Evolutionary conservation across 2,329 filamentous ascomycete genomes (phyloP).

Genomic region (Macrophomina tecta): DNA sequence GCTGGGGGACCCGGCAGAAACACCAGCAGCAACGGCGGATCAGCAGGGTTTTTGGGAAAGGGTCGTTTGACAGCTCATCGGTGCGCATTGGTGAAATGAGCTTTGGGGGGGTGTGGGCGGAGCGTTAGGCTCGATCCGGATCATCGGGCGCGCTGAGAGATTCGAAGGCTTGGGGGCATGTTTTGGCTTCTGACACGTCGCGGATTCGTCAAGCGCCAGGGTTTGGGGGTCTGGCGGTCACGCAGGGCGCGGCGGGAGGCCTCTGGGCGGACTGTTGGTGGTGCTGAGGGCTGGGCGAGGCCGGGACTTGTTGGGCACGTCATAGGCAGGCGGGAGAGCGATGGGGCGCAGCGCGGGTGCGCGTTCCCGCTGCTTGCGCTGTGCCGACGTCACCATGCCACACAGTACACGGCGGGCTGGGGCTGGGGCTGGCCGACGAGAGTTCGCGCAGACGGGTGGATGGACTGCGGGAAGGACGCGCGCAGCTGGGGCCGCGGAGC

Average conservation of each 20-base stretch:
- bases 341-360: constrained; percentile 9
- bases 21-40: constrained; percentile 7
- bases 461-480: not conserved
- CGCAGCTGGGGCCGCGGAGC: not conserved
- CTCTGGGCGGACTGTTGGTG: not conserved
- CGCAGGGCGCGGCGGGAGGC: no score
- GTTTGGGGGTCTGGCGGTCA: not conserved
- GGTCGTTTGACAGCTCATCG: constrained; percentile 3
- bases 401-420: not conserved
- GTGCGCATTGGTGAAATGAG: not conserved
- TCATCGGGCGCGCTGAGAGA: not conserved
- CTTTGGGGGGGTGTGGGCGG: constrained; percentile 12
- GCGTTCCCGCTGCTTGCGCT: not conserved
- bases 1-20: no score
- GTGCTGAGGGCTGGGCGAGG: constrained; percentile 1
- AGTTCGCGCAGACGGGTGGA: no score
- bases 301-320: not conserved
- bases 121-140: constrained; percentile 15
- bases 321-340: constrained; percentile 3
- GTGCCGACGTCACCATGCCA: constrained; percentile 4
- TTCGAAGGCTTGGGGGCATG: not conserved
- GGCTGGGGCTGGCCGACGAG: not conserved
- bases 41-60: not conserved
- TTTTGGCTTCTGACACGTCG: not conserved
- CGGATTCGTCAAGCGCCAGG: not conserved